Base-by-base conservation (phyloP, 768 basidiomycete genomes). In the Ephemerocybe angulata region DNA sequence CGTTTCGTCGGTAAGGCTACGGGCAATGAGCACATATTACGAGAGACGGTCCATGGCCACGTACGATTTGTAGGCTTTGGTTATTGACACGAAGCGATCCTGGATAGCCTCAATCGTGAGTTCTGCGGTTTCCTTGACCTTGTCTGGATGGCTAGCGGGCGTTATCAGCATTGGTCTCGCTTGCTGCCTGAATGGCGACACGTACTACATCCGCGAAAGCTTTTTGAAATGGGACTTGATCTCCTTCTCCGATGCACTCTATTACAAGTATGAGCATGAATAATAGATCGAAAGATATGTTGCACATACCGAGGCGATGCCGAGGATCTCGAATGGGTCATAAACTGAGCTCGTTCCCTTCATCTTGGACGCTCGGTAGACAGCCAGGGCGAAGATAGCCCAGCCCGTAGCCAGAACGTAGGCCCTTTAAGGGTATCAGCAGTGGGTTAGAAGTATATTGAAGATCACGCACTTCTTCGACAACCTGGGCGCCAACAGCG, bases 191-290 rank as follows among this genome's bases (percentile, higher is more conserved):
- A 50, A 2, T 37, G 29, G 41, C 55, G 41, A 31, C 21, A 74
- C 76, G 56, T 64, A 96, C 95, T 88, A 97, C 70, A 86, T 73
- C 62, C 88, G 80, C 2, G 95, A 95, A 17, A 98, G 80, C 62
- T 88, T 88, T 73, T 95, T 96, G 79, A 86, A 99, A 68, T 93
- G 90, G 2, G 90, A 87, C 72, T 98, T 99, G 70, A 99, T 95
- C 37, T 93, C 90, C 70, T 95, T 94, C 64, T 95, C 88, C 2
- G 85, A 74, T 2, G 78, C 66, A 24, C 82, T 81, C 88, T 93
- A 62, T 2, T 33, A 42, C n/a, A 6, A 44, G 1, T 28, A 59
- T 35, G 61, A 54, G 44, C 41, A 21, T 44, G n/a, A 25, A 10
- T 22, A 19, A 40, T 15, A 31, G 37, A 33, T n/a, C 12, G 2